These are phyloP conservation scores for Trichaptum fuscoviolaceum DNA, from an alignment of 768 basidiomycete genomes.

Conservation along the genomic window DNA sequence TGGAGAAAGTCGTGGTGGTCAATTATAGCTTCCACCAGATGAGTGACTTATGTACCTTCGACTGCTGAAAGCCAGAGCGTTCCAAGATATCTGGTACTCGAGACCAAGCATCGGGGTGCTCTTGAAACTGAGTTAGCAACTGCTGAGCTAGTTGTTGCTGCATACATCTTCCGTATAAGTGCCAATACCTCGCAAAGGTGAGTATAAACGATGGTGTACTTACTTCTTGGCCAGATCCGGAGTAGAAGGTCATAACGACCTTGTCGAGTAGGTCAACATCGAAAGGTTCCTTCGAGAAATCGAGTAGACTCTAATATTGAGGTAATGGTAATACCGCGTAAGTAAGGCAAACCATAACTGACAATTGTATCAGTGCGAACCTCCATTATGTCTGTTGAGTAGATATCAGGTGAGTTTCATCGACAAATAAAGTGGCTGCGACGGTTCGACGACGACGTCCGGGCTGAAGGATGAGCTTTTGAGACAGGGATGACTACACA, in stretches of 20 bases:
- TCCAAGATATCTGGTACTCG: conserved; percentile 93
- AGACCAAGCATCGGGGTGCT: conserved; percentile 95
- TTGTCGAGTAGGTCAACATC: conserved; percentile 91
- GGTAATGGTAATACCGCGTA: background rate
- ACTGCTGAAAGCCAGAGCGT: conserved; percentile 75
- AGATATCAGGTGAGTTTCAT: too few relatives aligned
- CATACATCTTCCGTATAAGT: conserved; percentile 12
- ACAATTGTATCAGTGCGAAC: too few relatives aligned
- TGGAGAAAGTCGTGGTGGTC: conserved; percentile 25
- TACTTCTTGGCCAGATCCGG: conserved; percentile 80
- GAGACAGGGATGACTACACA: too few relatives aligned
- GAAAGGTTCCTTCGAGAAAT: conserved; percentile 86
- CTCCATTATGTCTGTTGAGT: too few relatives aligned
- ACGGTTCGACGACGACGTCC: too few relatives aligned
- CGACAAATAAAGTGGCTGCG: too few relatives aligned
- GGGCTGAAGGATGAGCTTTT: too few relatives aligned
- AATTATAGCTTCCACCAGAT: background rate
- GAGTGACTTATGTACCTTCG: conserved; percentile 49
- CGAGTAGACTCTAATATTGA: conserved; percentile 67
- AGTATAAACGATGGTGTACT: conserved; percentile 18
- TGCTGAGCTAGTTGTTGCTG: conserved; percentile 96
- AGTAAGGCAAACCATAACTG: background rate
- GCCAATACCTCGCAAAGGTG: conserved; percentile 5
- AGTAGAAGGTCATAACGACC: conserved; percentile 90
- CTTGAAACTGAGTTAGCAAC: conserved; percentile 92